Conservation (phyloP, 2,329 filamentous ascomycete genomes). For the Xylaria sp. region DNA sequence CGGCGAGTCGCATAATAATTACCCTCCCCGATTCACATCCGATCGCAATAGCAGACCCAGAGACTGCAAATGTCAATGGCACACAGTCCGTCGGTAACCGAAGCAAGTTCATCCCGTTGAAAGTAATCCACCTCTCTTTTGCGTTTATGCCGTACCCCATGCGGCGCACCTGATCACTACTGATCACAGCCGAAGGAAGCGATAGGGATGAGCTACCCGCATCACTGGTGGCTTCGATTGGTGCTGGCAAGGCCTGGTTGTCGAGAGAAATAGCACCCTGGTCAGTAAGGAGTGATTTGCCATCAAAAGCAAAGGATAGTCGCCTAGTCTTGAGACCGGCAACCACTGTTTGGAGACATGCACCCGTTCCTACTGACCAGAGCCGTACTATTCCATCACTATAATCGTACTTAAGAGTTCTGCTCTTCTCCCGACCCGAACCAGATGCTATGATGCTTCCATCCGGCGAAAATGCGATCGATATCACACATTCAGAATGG, state of each 20-base stretch:
- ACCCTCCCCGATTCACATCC: not conserved
- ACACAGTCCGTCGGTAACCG: not conserved
- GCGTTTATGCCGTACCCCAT: not conserved
- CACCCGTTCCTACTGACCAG: slow-evolving; percentile 4
- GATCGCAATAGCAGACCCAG: not conserved
- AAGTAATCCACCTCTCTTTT: not conserved
- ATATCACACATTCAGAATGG: too few species aligned
- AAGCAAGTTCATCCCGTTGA: not conserved
- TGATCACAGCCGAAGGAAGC: too few species aligned
- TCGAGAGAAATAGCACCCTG: not conserved
- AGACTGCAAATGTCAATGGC: not conserved
- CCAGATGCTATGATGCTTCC: slow-evolving; percentile 11
- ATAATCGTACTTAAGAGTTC: too few species aligned
- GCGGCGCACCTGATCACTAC: not conserved
- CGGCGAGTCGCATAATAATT: not conserved
- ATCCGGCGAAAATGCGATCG: slow-evolving; percentile 10
- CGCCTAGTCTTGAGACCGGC: not conserved
- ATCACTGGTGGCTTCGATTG: not conserved
- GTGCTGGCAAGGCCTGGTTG: not conserved
- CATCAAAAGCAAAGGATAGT: slow-evolving; percentile 9
- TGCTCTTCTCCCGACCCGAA: not conserved
- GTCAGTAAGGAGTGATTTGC: not conserved
- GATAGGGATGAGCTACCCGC: not conserved
- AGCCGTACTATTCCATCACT: not conserved
- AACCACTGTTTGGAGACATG: slow-evolving; percentile 9